These are phyloP conservation scores for Paracamarosporium sp. DNA, from an alignment of 2,329 filamentous ascomycete genomes.

Conservation along the genomic window DNA sequence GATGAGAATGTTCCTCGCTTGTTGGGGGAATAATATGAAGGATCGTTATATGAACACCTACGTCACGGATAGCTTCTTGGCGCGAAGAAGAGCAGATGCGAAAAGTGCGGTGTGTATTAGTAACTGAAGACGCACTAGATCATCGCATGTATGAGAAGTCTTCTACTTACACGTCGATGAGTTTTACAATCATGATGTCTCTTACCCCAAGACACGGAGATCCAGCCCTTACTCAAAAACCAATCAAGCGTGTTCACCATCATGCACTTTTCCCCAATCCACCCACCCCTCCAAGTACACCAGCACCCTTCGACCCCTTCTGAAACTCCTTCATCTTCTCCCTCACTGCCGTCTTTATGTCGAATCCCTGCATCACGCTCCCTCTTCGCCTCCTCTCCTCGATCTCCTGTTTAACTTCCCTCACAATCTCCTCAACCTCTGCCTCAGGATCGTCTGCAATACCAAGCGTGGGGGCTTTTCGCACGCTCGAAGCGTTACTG, in stretches of 20 bases:
- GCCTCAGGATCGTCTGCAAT: constrained; percentile 77
- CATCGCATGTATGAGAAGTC: too few species aligned
- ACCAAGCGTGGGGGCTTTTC: constrained; percentile 72
- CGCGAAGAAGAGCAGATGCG: too few species aligned
- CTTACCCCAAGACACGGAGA: not conserved
- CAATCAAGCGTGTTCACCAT: not conserved
- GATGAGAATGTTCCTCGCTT: too few species aligned
- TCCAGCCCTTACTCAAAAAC: not conserved
- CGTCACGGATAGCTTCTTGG: too few species aligned
- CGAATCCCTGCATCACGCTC: constrained; percentile 41
- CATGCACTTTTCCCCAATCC: not conserved
- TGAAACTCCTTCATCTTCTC: constrained; percentile 44
- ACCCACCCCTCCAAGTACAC: not conserved
- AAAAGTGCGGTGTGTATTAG: too few species aligned
- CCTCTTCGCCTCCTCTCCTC: constrained; percentile 62
- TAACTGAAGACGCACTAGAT: too few species aligned
- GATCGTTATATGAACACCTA: too few species aligned
- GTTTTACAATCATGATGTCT: too few species aligned
- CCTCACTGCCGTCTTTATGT: constrained; percentile 44
- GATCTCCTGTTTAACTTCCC: constrained; percentile 76
- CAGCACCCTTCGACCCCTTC: constrained; percentile 8
- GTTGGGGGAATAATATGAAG: too few species aligned
- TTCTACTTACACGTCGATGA: too few species aligned
- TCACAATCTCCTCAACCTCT: constrained; percentile 79
- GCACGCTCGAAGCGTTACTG: constrained; percentile 58